These are phyloP conservation scores for Geotrichum europaeum DNA, from an alignment of 1,139 yeast genomes.

Conservation along the genomic window DNA sequence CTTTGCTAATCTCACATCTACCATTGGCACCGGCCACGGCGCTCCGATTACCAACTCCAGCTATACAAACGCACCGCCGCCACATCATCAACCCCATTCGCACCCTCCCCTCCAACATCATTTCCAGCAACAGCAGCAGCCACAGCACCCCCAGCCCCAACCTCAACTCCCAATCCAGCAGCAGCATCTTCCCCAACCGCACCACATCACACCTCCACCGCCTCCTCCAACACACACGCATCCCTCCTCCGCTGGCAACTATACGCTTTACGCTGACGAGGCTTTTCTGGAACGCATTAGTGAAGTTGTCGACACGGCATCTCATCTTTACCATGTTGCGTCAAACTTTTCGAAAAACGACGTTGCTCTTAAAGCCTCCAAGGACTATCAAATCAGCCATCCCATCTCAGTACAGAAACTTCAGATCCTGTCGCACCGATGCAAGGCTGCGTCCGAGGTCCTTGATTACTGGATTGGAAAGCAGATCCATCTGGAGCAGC, in stretches of 20 bases:
- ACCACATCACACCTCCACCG: conserved; percentile 1
- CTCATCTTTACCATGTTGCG: conserved; percentile 12
- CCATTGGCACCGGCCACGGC: conserved; percentile 2
- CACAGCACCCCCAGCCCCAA: not conserved
- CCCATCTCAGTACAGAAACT: conserved; percentile 4
- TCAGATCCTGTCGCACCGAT: conserved; percentile 1
- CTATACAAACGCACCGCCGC: conserved; percentile 5
- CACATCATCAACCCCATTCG: not conserved
- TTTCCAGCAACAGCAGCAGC: not conserved
- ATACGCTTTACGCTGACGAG: conserved; percentile 3
- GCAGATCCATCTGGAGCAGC: not conserved
- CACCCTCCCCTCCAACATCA: conserved; percentile 7
- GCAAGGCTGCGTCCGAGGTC: conserved; percentile 1
- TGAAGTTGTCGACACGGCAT: conserved; percentile 13
- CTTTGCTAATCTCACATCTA: conserved; percentile 1
- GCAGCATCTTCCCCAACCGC: conserved; percentile 1
- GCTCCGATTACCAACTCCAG: not conserved
- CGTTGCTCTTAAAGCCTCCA: conserved; percentile 6
- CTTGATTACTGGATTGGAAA: conserved; percentile 7
- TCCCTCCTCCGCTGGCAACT: not conserved
- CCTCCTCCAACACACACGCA: not conserved
- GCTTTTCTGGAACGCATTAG: conserved; percentile 9
- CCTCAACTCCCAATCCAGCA: not conserved
- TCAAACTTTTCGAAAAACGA: conserved; percentile 5
- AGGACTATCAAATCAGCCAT: conserved; percentile 8